Conservation (phyloP, 768 basidiomycete species). For the Inosperma sp. region DNA sequence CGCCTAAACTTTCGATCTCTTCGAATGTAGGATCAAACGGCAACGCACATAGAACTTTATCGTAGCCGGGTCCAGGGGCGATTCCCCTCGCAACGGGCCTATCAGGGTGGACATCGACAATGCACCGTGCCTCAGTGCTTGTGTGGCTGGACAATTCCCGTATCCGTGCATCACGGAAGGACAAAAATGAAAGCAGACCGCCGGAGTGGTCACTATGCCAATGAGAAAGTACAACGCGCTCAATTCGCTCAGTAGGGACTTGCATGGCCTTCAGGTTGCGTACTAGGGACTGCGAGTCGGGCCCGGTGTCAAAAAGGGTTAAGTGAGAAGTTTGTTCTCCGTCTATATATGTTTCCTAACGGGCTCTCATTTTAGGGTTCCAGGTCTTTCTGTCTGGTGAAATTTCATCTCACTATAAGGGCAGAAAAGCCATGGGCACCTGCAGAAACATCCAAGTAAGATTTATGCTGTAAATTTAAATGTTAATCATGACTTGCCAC, state of each 20-base stretch:
- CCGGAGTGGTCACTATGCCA: constrained; percentile 80
- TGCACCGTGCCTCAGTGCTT: constrained; percentile 30
- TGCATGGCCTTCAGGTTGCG: constrained; percentile 65
- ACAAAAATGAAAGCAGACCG: constrained; percentile 63
- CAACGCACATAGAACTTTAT: constrained; percentile 55
- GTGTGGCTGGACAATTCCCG: constrained; percentile 5
- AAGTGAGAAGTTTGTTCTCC: constrained; percentile 40
- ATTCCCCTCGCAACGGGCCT: constrained; percentile 73
- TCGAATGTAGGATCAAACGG: constrained; percentile 71
- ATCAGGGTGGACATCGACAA: constrained; percentile 74
- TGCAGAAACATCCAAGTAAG: constrained; percentile 16
- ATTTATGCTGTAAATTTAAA: background rate
- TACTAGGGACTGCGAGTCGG: constrained; percentile 69
- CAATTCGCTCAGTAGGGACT: constrained; percentile 48
- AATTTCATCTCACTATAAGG: constrained; percentile 52
- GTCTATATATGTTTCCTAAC: constrained; percentile 53
- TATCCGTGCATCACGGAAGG: constrained; percentile 31
- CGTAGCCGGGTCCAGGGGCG: constrained; percentile 54
- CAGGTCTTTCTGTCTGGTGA: background rate
- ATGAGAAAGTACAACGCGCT: constrained; percentile 66
- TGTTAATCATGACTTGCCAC: constrained; percentile 24
- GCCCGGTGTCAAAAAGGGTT: constrained; percentile 83
- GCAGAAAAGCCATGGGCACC: constrained; percentile 86
- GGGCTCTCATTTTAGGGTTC: background rate
- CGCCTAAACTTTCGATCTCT: constrained; percentile 53